Percentiles rank a stretch among this genome's conserved stretches.
Conservation (phyloP, 1,139 yeast species). For the Blastobotrys petasosporus region DNA sequence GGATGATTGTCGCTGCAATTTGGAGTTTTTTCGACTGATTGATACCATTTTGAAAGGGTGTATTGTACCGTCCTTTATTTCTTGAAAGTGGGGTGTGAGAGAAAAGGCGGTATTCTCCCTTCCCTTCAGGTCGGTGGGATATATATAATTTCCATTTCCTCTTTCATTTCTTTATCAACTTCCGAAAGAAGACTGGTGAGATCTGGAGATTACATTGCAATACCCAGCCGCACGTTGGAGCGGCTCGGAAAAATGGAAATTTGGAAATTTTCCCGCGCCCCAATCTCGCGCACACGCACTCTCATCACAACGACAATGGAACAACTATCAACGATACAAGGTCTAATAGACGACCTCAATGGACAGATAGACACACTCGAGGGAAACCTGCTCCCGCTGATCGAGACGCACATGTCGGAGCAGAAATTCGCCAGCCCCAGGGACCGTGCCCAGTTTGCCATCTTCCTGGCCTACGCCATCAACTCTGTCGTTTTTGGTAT, state of each 20-base stretch:
- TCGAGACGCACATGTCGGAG: conserved; percentile 25
- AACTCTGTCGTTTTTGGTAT: conserved; percentile 39
- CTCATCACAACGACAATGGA: conserved; percentile 22
- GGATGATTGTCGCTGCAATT: neutral
- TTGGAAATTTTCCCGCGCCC: no score
- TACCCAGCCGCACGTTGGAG: no score
- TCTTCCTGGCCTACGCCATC: conserved; percentile 37
- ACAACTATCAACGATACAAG: conserved; percentile 22
- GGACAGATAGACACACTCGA: conserved; percentile 28
- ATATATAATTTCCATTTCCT: no score
- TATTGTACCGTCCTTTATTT: no score
- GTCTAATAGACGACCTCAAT: conserved; percentile 25
- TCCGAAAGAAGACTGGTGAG: no score
- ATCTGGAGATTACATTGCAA: no score
- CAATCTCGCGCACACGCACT: no score
- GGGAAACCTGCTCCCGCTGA: conserved; percentile 23
- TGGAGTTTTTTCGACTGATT: neutral
- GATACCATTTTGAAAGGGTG: no score
- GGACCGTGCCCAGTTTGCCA: conserved; percentile 33
- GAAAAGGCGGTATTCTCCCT: no score
- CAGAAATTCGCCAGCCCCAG: conserved; percentile 25
- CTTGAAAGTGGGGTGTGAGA: neutral
- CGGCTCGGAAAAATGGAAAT: no score
- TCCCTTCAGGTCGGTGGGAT: no score
- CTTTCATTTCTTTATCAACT: no score